Base-by-base conservation (phyloP, 768 basidiomycete species). In the Mycena amicta region DNA sequence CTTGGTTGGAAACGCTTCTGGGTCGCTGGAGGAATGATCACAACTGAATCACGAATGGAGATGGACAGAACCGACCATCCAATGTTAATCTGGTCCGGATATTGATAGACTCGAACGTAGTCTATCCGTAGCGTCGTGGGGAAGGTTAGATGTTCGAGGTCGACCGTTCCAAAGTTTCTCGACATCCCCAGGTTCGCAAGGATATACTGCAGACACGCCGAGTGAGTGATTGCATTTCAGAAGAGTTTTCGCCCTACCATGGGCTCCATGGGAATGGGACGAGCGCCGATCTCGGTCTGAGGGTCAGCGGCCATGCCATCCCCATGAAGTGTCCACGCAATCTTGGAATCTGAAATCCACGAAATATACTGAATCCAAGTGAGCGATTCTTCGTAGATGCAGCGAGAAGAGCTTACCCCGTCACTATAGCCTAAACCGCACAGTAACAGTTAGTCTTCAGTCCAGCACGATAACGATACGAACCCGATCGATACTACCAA, bases 11-110 rank as follows among this genome's bases (percentile, higher is more conserved):
- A 83, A 89, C 41, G 83, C 82, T 45, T 73, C 67, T 15, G 95
- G 95, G 68, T 91, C 87, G 68, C 95, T n/a, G n/a, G n/a, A n/a
- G n/a, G n/a, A n/a, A n/a, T n/a, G n/a, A n/a, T n/a, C n/a, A n/a
- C n/a, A n/a, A n/a, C n/a, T n/a, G n/a, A n/a, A n/a, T n/a, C 97
- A 16, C 95, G 94, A 52, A 93, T 80, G 69, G 93, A 95, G 56
- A 84, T 78, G 6, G 94, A 93, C 75, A 92, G 93, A n/a, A 73
- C 75, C 20, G 96, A 75, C 57, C 88, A 77, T 15, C 81, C 72
- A 51, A 92, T 78, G 73, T 97, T 88, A 51, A 95, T 84, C 33
- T 37, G 51, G 4, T 77, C 71, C 55, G 75, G 68, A 25, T 80
- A 80, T 67, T 90, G 89, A 68, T 90, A 91, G 11, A 91, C 86